Evolutionary conservation across 257 asterid species (phyloP), one percentile per base, ranked within the genome.

Genomic region (Prunella vulgaris): DNA sequence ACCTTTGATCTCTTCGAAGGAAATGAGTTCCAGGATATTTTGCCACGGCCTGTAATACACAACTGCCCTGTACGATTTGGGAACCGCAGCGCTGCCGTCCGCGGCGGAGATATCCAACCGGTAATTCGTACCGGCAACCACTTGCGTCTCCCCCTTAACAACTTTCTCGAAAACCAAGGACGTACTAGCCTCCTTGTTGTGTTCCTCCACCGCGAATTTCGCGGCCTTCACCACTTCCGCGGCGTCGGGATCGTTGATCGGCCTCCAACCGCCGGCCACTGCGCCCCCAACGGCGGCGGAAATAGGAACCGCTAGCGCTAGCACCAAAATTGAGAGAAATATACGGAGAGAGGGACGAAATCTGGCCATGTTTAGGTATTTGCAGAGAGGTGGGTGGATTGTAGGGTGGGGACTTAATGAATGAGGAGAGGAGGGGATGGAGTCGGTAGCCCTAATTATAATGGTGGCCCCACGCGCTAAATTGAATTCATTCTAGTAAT

Each of bases 81-180:
- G 57, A 0, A 12, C 21, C n/a, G 15, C 72, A 24, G 66, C 64
- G 52, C 56, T 52, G 60, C 76, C 83, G 21, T 51, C 81, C 68
- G 64, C 62, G 35, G 77, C 81, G 40, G 78, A 30, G 46, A 84
- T 77, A 4, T 58, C 74, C 8, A 79, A 69, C 61, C 70, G 46
- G 69, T 75, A 84, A 52, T 82, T 82, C 27, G 22, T 64, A 0
- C 89, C 87, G 1, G 80, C 49, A n/a, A 80, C 84, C 56, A 82
- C 71, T 35, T 84, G 85, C 6, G 44, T 10, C 71, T 75, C 81
- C 7, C 81, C 85, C 14, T 42, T 44, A 5, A 82, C 44, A 25
- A 82, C 89, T 1, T 27, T 7, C 33, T 42, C 63, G 28, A 81
- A 79, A 3, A 9, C 32, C 80, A 83, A 53, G 0, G 70, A 28